Conservation (phyloP, 257 asterid species). For the Striga asiatica region DNA sequence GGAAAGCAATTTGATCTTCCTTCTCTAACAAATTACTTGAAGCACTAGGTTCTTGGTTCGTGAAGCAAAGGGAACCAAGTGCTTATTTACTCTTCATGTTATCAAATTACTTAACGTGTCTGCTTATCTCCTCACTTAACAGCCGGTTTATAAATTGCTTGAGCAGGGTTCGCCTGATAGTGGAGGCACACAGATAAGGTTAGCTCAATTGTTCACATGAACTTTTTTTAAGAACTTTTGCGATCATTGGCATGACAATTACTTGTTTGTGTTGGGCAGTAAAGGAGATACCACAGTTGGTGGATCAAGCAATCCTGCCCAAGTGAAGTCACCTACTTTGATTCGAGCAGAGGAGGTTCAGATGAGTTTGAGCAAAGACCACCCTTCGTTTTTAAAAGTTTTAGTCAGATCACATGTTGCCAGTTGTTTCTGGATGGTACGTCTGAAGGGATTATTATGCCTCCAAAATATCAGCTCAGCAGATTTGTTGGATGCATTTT, state of each 20-base stretch:
- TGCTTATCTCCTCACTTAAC: slow-evolving; percentile 16
- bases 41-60: neutral
- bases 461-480: neutral
- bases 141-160: slow-evolving; percentile 18
- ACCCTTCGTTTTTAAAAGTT: slow-evolving; percentile 49
- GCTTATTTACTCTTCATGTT: neutral
- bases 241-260: slow-evolving; percentile 3
- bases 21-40: neutral
- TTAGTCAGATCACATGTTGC: slow-evolving; percentile 84
- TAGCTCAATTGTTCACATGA: slow-evolving; percentile 18
- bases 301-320: slow-evolving; percentile 33
- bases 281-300: slow-evolving; percentile 28
- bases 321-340: slow-evolving; percentile 55
- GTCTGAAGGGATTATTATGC: slow-evolving; percentile 11
- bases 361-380: slow-evolving; percentile 49
- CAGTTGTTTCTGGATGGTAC: slow-evolving; percentile 98
- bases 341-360: slow-evolving; percentile 84
- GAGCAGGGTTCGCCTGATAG: slow-evolving; percentile 39
- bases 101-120: neutral
- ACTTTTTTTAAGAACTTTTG: neutral
- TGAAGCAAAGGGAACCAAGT: neutral
- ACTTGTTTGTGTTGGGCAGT: slow-evolving; percentile 22
- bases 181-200: slow-evolving; percentile 35
- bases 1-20: neutral
- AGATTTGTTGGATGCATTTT: slow-evolving; percentile 2